Percentiles rank a stretch among this genome's conserved stretches.
These are phyloP conservation scores for Fusarium subglutinans DNA, from an alignment of 2,329 filamentous ascomycete genomes.

Conservation along the genomic window DNA sequence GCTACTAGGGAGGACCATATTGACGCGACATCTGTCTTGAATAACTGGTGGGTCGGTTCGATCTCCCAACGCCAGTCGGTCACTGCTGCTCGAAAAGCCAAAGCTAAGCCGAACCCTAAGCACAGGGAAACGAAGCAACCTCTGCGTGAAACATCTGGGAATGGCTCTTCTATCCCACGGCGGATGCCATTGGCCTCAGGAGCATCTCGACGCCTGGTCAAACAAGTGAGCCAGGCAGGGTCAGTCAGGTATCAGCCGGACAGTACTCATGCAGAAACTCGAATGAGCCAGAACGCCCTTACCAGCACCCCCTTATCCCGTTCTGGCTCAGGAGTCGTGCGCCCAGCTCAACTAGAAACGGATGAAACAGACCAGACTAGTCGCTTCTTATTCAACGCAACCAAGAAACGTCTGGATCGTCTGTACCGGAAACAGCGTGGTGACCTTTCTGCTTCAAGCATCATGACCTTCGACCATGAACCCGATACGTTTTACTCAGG, in stretches of 20 bases:
- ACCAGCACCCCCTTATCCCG: conserved; percentile 2
- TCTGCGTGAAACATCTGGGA: conserved; percentile 38
- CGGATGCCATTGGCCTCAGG: not conserved
- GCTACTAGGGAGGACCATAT: conserved; percentile 68
- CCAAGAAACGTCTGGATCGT: conserved; percentile 64
- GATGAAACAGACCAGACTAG: conserved; percentile 49
- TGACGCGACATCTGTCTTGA: conserved; percentile 63
- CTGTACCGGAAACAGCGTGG: conserved; percentile 57
- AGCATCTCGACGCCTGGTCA: conserved; percentile 43
- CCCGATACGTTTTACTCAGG: conserved; percentile 26
- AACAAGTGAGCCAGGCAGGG: conserved; percentile 41
- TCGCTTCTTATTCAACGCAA: conserved; percentile 56
- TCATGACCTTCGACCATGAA: conserved; percentile 26
- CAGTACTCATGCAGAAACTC: not conserved
- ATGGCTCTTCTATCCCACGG: conserved; percentile 18
- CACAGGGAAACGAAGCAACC: conserved; percentile 17
- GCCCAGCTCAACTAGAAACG: conserved; percentile 67
- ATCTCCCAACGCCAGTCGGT: conserved; percentile 56
- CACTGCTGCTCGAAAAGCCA: conserved; percentile 37
- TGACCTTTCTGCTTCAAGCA: conserved; percentile 35
- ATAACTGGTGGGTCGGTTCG: conserved; percentile 64
- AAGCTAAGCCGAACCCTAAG: conserved; percentile 9
- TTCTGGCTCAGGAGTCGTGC: conserved; percentile 32
- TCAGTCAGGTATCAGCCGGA: conserved; percentile 41
- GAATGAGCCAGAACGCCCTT: not conserved